phyloP scores from a whole-genome alignment of 2,329 filamentous ascomycete species.

The Trichoderma cornu-damae region DNA sequence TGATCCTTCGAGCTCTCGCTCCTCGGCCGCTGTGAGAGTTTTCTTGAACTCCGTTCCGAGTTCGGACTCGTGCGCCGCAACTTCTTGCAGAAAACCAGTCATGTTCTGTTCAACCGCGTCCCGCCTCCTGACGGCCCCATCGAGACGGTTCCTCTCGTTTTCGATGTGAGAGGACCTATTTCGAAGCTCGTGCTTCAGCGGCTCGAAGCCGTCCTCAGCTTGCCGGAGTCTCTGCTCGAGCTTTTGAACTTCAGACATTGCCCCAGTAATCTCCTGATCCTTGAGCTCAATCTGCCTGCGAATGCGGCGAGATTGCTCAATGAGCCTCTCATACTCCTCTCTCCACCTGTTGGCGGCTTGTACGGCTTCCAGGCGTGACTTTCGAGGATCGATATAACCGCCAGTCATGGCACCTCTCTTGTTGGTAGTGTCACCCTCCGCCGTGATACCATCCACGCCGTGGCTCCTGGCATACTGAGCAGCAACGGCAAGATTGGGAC shows the following conservation, averaged over 20 bases:
- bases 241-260: conserved; percentile 79
- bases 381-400: conserved; percentile 82
- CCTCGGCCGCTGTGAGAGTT: conserved; percentile 75
- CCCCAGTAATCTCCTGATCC: conserved; percentile 82
- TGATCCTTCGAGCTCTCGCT: conserved; percentile 69
- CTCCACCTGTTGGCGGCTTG: conserved; percentile 70
- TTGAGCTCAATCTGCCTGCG: conserved; percentile 67
- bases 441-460: conserved; percentile 86
- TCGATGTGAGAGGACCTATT: conserved; percentile 70
- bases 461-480: conserved; percentile 90
- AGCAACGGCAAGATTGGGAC: conserved; percentile 80
- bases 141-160: conserved; percentile 66
- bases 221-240: conserved; percentile 72
- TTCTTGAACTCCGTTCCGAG: conserved; percentile 87
- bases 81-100: conserved; percentile 68
- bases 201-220: conserved; percentile 75
- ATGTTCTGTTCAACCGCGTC: conserved; percentile 71
- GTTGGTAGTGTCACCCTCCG: conserved; percentile 90
- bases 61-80: conserved; percentile 74
- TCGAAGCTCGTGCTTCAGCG: conserved; percentile 70
- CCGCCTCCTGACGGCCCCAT: conserved; percentile 58
- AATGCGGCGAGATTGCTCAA: conserved; percentile 60
- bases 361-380: conserved; percentile 82
- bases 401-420: conserved; percentile 94
- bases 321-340: conserved; percentile 64